phyloP scores from a whole-genome alignment of 73 alveolate genomes.

The Urostyla sp. region DNA sequence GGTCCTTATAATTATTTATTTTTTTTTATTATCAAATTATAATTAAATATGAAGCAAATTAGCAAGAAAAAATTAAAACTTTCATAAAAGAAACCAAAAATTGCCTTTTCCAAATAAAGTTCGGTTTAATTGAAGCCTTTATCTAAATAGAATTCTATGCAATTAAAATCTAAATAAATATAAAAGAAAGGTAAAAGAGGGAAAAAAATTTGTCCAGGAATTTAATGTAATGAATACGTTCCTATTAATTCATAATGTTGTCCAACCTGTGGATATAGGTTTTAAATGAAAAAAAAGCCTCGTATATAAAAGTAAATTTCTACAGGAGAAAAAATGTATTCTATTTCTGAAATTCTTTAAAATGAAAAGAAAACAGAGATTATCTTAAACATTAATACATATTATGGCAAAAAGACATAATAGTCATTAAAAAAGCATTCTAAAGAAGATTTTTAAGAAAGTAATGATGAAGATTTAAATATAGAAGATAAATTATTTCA shows the following conservation, averaged over 20 bases:
- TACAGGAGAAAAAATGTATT: background rate
- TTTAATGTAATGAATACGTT: slow-evolving; percentile 19
- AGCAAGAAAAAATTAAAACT: too few species aligned
- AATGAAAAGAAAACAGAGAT: background rate
- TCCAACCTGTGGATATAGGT: slow-evolving; percentile 13
- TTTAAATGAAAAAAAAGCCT: slow-evolving; percentile 46
- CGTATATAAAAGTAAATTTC: background rate
- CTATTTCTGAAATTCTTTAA: background rate
- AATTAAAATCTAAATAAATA: too few species aligned
- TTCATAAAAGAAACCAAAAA: too few species aligned
- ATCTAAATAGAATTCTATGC: too few species aligned
- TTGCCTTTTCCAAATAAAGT: too few species aligned
- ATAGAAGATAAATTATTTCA: background rate
- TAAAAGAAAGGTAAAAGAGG: slow-evolving; percentile 51
- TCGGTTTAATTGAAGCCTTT: too few species aligned
- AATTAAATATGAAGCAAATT: too few species aligned
- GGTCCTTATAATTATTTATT: too few species aligned
- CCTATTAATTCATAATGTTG: slow-evolving; percentile 33
- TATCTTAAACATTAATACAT: background rate
- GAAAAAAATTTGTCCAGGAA: slow-evolving; percentile 34
- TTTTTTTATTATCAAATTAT: too few species aligned
- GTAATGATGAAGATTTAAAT: background rate
- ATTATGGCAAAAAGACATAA: background rate
- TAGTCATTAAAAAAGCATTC: background rate
- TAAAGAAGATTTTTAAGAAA: background rate